Evolutionary conservation across 352 stramenopile genomes (phyloP).

Genomic region (Phytophthora sp.): DNA sequence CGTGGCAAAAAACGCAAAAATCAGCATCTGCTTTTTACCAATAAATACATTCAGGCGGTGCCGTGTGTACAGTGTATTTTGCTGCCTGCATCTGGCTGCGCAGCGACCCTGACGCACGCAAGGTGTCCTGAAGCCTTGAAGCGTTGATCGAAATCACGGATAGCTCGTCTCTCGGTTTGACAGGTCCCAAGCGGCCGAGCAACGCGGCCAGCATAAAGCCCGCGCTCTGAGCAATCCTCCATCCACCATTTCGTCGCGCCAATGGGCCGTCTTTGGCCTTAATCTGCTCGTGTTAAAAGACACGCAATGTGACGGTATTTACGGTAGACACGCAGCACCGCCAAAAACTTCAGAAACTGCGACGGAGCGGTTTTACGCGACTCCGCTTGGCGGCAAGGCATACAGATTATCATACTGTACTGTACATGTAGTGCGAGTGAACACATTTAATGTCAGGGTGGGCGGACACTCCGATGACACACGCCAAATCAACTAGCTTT

Average conservation of each 20-base stretch:
- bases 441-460: too few species aligned
- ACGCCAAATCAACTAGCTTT: too few species aligned
- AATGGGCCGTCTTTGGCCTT: background rate
- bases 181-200: background rate
- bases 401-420: too few species aligned
- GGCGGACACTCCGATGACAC: too few species aligned
- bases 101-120: background rate
- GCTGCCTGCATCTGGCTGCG: constrained; percentile 3
- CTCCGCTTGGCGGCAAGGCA: too few species aligned
- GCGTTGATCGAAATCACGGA: too few species aligned
- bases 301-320: background rate
- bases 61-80: background rate
- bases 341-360: constrained; percentile 32
- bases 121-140: background rate
- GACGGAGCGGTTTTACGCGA: too few species aligned
- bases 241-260: too few species aligned
- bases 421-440: too few species aligned
- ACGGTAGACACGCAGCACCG: constrained; percentile 30
- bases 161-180: too few species aligned
- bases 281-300: constrained; percentile 10
- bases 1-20: background rate
- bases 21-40: constrained; percentile 1
- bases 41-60: constrained; percentile 14
- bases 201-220: background rate
- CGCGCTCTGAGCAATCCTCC: background rate